Percentiles rank a stretch among this genome's conserved stretches.
Conservation (phyloP, 2,329 filamentous ascomycete species). For the Phyllosticta ampelicida region DNA sequence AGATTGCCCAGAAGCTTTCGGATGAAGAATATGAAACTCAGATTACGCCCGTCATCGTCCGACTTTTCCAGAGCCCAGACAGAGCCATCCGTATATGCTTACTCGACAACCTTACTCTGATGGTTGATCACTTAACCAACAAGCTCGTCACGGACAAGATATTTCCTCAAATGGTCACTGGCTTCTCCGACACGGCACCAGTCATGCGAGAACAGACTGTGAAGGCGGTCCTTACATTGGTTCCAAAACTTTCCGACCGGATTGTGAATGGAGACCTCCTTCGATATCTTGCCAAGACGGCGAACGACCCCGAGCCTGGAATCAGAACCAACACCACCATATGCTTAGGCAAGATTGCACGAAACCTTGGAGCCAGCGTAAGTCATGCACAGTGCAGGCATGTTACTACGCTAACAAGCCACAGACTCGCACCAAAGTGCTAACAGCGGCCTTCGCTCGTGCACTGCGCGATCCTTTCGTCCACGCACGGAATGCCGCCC, state of each 20-base stretch:
- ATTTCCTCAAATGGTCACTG: slow-evolving; percentile 91
- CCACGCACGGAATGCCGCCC: slow-evolving; percentile 79
- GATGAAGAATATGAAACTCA: slow-evolving; percentile 81
- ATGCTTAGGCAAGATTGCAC: slow-evolving; percentile 90
- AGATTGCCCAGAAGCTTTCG: slow-evolving; percentile 76
- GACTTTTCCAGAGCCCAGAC: slow-evolving; percentile 83
- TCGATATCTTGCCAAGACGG: slow-evolving; percentile 83
- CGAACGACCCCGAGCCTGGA: slow-evolving; percentile 93
- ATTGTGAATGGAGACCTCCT: slow-evolving; percentile 89
- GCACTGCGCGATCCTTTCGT: slow-evolving; percentile 89
- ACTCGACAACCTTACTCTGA: slow-evolving; percentile 74
- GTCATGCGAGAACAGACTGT: slow-evolving; percentile 92
- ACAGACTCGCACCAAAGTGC: slow-evolving; percentile 73
- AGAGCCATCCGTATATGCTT: slow-evolving; percentile 84
- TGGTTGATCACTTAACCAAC: slow-evolving; percentile 83
- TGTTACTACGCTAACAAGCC: not conserved
- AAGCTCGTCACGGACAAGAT: slow-evolving; percentile 93
- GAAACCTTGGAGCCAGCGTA: slow-evolving; percentile 61
- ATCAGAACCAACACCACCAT: slow-evolving; percentile 98
- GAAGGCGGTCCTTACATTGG: slow-evolving; percentile 80
- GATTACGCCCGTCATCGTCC: slow-evolving; percentile 75
- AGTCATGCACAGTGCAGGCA: slow-evolving; percentile 11
- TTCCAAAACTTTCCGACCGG: slow-evolving; percentile 82
- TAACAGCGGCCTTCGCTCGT: slow-evolving; percentile 83
- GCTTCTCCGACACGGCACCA: slow-evolving; percentile 84